Conservation (phyloP, 2,329 filamentous ascomycete genomes). For the Ophiostoma sp. region DNA sequence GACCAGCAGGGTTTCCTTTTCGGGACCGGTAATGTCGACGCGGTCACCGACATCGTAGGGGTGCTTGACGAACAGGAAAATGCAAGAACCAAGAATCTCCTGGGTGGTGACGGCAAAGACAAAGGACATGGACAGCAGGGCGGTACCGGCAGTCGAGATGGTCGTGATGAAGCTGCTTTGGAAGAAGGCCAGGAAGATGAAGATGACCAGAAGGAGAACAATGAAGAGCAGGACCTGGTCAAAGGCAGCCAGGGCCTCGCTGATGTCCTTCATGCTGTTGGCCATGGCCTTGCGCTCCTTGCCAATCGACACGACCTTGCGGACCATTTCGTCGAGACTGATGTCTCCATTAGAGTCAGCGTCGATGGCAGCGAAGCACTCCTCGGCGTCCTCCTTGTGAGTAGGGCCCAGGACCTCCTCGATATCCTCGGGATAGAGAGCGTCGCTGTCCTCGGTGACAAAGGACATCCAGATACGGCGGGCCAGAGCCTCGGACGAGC, state of each 20-base stretch:
- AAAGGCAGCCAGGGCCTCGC: conserved; percentile 85
- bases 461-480: conserved; percentile 97
- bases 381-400: conserved; percentile 72
- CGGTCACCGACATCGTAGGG: conserved; percentile 94
- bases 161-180: conserved; percentile 80
- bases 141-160: conserved; percentile 82
- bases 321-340: conserved; percentile 89
- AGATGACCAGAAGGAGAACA: conserved; percentile 72
- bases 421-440: conserved; percentile 74
- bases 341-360: conserved; percentile 89
- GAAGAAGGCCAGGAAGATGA: conserved; percentile 87
- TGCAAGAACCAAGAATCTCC: conserved; percentile 95
- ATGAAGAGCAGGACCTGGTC: conserved; percentile 80
- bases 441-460: conserved; percentile 80
- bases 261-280: conserved; percentile 95
- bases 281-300: conserved; percentile 82
- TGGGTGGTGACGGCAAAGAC: conserved; percentile 88
- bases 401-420: conserved; percentile 76
- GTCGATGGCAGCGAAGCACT: conserved; percentile 77
- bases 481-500: conserved; percentile 85
- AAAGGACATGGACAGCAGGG: conserved; percentile 92
- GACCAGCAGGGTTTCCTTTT: conserved; percentile 65
- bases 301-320: conserved; percentile 77
- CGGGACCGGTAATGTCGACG: conserved; percentile 64
- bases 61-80: conserved; percentile 98